Conservation (phyloP, 176 grass and related monocot genomes). For the Rhynchospora breviuscula region DNA sequence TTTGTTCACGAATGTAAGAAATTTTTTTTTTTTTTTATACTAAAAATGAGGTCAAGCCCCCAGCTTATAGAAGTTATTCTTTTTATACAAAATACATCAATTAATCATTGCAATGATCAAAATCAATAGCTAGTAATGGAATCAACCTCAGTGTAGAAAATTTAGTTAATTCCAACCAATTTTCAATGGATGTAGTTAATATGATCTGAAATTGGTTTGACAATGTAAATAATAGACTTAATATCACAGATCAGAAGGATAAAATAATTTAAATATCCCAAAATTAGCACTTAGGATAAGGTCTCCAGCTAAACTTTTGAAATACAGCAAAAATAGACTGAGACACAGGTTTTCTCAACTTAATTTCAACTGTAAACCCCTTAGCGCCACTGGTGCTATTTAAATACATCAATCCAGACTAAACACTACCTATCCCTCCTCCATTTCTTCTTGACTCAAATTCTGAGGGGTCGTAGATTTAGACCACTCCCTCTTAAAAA, state of each 20-base stretch:
- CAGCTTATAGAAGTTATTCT: too few species aligned
- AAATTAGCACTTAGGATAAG: background rate
- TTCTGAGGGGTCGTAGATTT: background rate
- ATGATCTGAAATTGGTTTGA: background rate
- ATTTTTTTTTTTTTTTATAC: too few species aligned
- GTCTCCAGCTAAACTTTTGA: background rate
- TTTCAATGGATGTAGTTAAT: background rate
- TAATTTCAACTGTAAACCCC: background rate
- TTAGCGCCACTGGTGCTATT: background rate
- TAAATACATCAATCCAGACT: background rate
- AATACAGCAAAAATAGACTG: background rate
- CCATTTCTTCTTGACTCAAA: background rate
- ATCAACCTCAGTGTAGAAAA: background rate
- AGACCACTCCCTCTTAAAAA: background rate
- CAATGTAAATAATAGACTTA: background rate
- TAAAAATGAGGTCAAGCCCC: too few species aligned
- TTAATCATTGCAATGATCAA: too few species aligned
- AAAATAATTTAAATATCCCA: background rate
- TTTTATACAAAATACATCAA: background rate
- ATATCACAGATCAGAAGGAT: background rate
- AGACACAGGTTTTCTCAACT: background rate
- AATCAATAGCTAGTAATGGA: background rate
- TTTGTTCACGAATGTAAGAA: too few species aligned
- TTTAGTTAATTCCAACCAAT: background rate
- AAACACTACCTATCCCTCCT: background rate